Conservation (phyloP, 805 yeast genomes). For the Starmerella geochares region DNA sequence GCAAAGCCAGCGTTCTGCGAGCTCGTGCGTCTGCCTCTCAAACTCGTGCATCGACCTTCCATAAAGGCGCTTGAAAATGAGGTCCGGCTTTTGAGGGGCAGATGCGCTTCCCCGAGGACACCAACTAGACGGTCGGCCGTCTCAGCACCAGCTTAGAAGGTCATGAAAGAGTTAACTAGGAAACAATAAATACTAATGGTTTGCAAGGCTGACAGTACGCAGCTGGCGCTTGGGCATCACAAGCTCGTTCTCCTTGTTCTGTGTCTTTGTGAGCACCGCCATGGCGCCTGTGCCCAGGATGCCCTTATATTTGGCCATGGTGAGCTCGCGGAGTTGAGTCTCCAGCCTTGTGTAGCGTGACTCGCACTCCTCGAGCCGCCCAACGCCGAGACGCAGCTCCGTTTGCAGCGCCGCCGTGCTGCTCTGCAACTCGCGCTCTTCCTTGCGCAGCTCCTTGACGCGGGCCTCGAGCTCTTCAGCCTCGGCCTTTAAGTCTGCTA, state of each 20-base stretch:
- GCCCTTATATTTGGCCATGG: slow-evolving; percentile 22
- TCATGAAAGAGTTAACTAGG: too few species aligned
- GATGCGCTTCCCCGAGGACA: too few species aligned
- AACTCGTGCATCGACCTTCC: too few species aligned
- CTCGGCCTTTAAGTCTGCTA: slow-evolving; percentile 2
- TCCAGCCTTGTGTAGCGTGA: slow-evolving; percentile 20
- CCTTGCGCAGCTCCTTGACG: slow-evolving; percentile 14
- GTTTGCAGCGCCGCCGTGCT: slow-evolving; percentile 18
- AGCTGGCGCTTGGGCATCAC: slow-evolving; percentile 26
- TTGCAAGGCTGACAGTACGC: slow-evolving; percentile 24
- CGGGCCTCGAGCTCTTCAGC: slow-evolving; percentile 7
- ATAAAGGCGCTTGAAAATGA: too few species aligned
- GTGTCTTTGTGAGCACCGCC: slow-evolving; percentile 20
- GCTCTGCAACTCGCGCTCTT: slow-evolving; percentile 11
- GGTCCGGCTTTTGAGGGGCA: too few species aligned
- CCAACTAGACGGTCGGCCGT: too few species aligned
- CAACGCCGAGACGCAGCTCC: slow-evolving; percentile 19
- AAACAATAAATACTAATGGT: slow-evolving; percentile 12
- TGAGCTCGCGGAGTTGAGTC: slow-evolving; percentile 21
- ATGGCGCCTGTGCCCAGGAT: slow-evolving; percentile 23
- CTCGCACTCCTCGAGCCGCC: slow-evolving; percentile 19
- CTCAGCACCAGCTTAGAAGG: too few species aligned
- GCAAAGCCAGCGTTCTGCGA: too few species aligned
- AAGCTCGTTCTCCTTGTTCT: slow-evolving; percentile 24
- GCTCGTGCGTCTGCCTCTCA: too few species aligned